Base-by-base conservation (phyloP, 2,329 filamentous ascomycete species). In the Penicillium sp. region DNA sequence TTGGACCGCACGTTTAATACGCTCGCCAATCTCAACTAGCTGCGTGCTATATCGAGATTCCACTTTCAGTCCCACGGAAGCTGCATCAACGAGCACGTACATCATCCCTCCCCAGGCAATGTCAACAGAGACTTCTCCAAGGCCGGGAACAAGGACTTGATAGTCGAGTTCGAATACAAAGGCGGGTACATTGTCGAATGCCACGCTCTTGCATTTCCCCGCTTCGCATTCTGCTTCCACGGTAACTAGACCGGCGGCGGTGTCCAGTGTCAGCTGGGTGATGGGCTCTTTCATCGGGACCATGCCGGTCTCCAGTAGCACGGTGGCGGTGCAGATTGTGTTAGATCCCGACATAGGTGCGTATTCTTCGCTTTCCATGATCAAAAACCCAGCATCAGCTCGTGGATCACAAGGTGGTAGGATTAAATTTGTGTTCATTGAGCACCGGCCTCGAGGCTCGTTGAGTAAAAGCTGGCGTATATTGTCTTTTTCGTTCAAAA, bases 61-160 rank as follows among this genome's bases (percentile, higher is more conserved):
- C 18, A 80, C 64, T 8, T 53, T 54, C 6, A 79, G 54, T 0
- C 74, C 74, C 2, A 78, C 56, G 0, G 73, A 70, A 1, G 63
- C 64, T 0, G 71, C 74, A 49, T 79, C 74, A 0, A 79, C 75
- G 9, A 81, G 47, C 2, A 67, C 74, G 52, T 76, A 81, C 58
- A 73, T 71, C 78, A 78, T 79, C 1, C 78, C 78, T 7, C 78
- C 78, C 66, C 74, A 80, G 14, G 75, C 78, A 46, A 81, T 68
- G 51, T 81, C 78, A 2, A 79, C 74, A 0, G 50, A 58, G 2
- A 80, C 60, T 5, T 53, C 66, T 0, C 77, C 78, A 0, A 81
- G 20, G 0, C 72, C 78, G 0, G 75, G 75, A 0, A 80, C 76
- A 0, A 73, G 56, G 14, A 80, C 68, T 47, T 68, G 61, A 24